Conservation (phyloP, 2,329 filamentous ascomycete genomes). For the Hymenoscyphus fraxineus region DNA sequence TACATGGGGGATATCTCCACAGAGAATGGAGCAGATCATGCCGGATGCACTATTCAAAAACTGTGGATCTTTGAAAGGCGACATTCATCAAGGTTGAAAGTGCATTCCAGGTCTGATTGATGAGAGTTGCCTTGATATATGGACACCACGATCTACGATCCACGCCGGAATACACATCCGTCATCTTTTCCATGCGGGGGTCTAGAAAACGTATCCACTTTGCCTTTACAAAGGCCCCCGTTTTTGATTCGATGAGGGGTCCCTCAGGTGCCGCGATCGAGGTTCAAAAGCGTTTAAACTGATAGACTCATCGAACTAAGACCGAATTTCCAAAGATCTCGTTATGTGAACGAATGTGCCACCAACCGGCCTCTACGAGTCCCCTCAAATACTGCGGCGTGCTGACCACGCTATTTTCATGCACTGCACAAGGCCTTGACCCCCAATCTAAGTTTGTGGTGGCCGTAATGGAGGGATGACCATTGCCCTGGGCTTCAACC, state of each 20-base stretch:
- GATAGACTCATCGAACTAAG: neutral
- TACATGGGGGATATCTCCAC: neutral
- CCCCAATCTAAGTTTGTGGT: constrained; percentile 1
- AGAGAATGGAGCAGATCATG: neutral
- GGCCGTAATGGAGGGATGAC: neutral
- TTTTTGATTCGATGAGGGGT: neutral
- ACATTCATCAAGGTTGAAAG: neutral
- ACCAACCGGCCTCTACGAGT: neutral
- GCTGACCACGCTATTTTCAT: neutral
- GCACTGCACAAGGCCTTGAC: constrained; percentile 1
- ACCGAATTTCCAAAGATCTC: neutral
- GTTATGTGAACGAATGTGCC: neutral
- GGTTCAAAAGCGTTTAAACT: neutral
- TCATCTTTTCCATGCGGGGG: neutral
- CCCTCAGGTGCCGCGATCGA: neutral
- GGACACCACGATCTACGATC: neutral
- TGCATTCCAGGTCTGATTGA: neutral
- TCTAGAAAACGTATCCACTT: neutral
- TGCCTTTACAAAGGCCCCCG: neutral
- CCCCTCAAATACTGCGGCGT: neutral
- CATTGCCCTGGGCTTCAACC: neutral
- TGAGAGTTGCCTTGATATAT: neutral
- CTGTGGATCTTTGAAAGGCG: neutral
- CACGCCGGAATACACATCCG: neutral
- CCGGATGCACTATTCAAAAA: neutral